Percentiles rank a stretch among this genome's conserved stretches.
Evolutionary conservation across 306 rosid species (phyloP).

Genomic region (Quercus wislizeni): DNA sequence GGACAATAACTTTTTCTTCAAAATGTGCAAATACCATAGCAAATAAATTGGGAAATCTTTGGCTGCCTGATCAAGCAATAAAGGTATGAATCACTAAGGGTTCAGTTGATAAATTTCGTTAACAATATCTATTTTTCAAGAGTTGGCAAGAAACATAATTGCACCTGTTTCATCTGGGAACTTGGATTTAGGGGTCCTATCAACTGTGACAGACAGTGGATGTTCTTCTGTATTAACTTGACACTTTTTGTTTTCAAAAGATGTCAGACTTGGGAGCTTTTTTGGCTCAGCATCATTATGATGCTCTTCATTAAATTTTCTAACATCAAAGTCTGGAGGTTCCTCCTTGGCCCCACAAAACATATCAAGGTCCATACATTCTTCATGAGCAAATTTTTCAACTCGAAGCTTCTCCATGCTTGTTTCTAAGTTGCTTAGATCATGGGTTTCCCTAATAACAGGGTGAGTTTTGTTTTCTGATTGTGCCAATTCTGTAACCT

Average conservation of each 20-base stretch:
- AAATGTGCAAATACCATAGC: background rate
- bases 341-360: constrained; percentile 23
- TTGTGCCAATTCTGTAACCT: constrained; percentile 26
- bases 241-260: constrained; percentile 30
- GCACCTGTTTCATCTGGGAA: constrained; percentile 42
- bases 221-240: constrained; percentile 10
- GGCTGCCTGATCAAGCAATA: background rate
- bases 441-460: constrained; percentile 23
- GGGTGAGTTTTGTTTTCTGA: constrained; percentile 23
- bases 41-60: constrained; percentile 4
- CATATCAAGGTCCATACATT: constrained; percentile 25
- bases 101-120: background rate
- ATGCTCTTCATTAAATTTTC: constrained; percentile 29
- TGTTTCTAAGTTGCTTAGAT: constrained; percentile 20
- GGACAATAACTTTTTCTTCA: background rate
- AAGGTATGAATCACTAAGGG: background rate
- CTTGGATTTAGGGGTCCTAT: constrained; percentile 39
- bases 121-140: background rate
- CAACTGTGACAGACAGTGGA: constrained; percentile 21
- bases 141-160: constrained; percentile 4
- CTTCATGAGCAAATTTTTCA: constrained; percentile 28
- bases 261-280: constrained; percentile 27
- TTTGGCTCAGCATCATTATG: constrained; percentile 22
- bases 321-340: constrained; percentile 15
- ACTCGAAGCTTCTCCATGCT: constrained; percentile 41